These are phyloP conservation scores for Calocybe cyanea DNA, from an alignment of 768 basidiomycete genomes.

Conservation along the genomic window DNA sequence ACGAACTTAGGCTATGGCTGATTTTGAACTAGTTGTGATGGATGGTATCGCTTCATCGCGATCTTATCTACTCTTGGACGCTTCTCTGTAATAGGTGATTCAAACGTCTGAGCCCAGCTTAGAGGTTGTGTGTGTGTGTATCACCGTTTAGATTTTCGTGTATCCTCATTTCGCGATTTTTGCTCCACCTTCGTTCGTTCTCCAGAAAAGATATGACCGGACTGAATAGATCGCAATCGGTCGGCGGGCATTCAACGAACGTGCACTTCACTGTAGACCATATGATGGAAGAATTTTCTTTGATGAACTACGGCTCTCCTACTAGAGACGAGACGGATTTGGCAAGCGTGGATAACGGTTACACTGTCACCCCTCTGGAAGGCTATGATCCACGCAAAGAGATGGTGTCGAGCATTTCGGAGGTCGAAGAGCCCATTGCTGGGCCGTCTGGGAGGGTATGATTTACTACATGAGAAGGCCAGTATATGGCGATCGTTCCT, in stretches of 20 bases:
- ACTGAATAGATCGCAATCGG: not conserved
- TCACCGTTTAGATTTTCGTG: conserved; percentile 14
- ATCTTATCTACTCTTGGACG: conserved; percentile 9
- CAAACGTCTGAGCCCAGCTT: no score
- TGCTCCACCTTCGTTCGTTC: conserved; percentile 10
- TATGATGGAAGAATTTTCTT: conserved; percentile 9
- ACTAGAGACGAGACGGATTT: no score
- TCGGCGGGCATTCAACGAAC: conserved; percentile 1
- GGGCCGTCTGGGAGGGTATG: no score
- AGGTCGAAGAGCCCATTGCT: no score
- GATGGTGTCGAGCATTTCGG: no score
- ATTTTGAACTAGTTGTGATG: conserved; percentile 7
- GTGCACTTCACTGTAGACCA: conserved; percentile 5
- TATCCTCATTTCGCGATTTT: conserved; percentile 14
- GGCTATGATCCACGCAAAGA: no score
- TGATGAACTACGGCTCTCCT: not conserved
- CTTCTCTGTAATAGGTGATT: conserved; percentile 15
- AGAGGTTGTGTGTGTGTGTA: no score
- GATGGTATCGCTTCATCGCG: conserved; percentile 12
- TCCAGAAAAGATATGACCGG: not conserved
- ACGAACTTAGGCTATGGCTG: not conserved
- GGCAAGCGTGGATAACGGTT: no score
- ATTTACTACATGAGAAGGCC: no score
- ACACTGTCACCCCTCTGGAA: no score
- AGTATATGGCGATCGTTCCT: no score